Evolutionary conservation across 1,139 yeast species (phyloP), one percentile per base, ranked within the genome.

Genomic region (Nakaseomyces kungkrabaensis): DNA sequence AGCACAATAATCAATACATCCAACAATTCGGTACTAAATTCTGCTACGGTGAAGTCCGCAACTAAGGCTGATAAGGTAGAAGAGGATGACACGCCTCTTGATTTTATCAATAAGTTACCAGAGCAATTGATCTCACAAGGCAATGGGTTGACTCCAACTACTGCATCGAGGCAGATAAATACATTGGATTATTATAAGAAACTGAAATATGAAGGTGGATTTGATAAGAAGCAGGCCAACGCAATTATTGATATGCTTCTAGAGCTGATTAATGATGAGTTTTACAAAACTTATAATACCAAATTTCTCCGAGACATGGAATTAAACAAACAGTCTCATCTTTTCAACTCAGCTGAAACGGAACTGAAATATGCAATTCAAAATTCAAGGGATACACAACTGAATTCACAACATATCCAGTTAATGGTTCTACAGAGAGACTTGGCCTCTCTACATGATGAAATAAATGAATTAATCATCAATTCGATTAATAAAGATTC

Each of bases 271-370:
- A 75, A 78, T 51, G 61, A 74, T 22, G 77, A 83, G 51, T 72
- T 89, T 47, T 66, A 60, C 49, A 70, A 76, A 5, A 77, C 78
- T 59, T 71, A 85, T 43, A 74, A 80, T 36, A 74, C 76, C 2
- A 77, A 76, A 53, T 80, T 78, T 60, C 74, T 88, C 7, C 86
- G 87, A 37, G 69, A 71, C 27, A 78, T 79, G 56, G 95, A 87
- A 56, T 72, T 88, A 17, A 96, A 88, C 55, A 90, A 89, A 60
- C 96, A 89, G 60, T 77, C 80, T 26, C 92, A 92, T 64, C 70
- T 92, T 31, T 90, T 89, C 67, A 94, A 89, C 63, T 95, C 97
- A 45, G 96, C 97, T 0, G 87, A 89, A 57, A 85, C 92, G 51
- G 97, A 92, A 65, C 70, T 92, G 42, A 68, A 85, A 48, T 88